These are phyloP conservation scores for Cyberlindnera mycetangii DNA, from an alignment of 805 yeast genomes.

Conservation along the genomic window DNA sequence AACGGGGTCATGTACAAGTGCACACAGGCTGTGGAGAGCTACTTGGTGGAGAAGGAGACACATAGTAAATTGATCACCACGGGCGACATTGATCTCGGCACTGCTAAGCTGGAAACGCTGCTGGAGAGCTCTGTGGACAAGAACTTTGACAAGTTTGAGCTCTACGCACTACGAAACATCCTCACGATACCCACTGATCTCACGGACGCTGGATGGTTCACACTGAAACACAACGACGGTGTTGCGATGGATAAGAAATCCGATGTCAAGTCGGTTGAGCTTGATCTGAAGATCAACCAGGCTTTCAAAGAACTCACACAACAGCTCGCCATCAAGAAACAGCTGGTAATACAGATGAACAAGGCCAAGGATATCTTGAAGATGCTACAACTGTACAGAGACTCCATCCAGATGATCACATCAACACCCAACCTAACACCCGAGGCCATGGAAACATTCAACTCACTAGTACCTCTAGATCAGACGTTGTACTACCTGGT, in stretches of 20 bases:
- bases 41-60: conserved; percentile 38
- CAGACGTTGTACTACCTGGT: conserved; percentile 45
- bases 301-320: conserved; percentile 38
- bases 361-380: conserved; percentile 37
- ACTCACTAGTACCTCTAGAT: conserved; percentile 41
- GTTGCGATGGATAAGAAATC: conserved; percentile 30
- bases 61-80: conserved; percentile 13
- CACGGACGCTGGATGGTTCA: conserved; percentile 58
- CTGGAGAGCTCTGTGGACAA: conserved; percentile 73
- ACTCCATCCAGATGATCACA: conserved; percentile 30
- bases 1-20: conserved; percentile 82
- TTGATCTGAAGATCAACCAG: conserved; percentile 33
- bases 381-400: conserved; percentile 33
- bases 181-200: conserved; percentile 55
- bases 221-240: conserved; percentile 65
- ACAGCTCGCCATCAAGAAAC: conserved; percentile 43
- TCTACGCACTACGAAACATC: conserved; percentile 76
- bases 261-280: conserved; percentile 18
- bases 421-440: conserved; percentile 6
- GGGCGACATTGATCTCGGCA: conserved; percentile 71
- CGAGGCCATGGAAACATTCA: conserved; percentile 25
- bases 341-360: conserved; percentile 37
- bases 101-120: conserved; percentile 74
- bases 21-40: conserved; percentile 72
- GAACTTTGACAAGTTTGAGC: conserved; percentile 83